These are phyloP conservation scores for Dianthus caryophyllus DNA, from an alignment of 148 eudicot species.

Conservation along the genomic window DNA sequence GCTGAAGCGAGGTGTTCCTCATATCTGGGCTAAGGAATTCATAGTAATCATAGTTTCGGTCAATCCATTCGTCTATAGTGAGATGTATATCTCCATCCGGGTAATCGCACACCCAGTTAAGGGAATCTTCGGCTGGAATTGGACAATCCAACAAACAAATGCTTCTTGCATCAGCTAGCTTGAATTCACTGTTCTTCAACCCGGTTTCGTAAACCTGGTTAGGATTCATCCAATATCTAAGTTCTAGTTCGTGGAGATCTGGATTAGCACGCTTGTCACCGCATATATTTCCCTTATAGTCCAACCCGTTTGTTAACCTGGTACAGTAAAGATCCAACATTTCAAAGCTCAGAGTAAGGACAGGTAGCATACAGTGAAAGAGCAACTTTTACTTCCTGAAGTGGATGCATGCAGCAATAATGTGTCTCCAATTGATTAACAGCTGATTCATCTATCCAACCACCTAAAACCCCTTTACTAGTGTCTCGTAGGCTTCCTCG, in stretches of 20 bases:
- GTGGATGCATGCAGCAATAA: neutral
- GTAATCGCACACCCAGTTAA: slow-evolving; percentile 97
- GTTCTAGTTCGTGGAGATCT: slow-evolving; percentile 69
- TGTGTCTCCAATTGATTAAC: neutral
- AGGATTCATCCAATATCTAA: slow-evolving; percentile 86
- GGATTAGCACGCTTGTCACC: slow-evolving; percentile 74
- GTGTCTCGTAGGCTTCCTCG: neutral
- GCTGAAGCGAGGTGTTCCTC: slow-evolving; percentile 87
- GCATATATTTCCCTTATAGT: slow-evolving; percentile 92
- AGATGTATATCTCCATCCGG: slow-evolving; percentile 89
- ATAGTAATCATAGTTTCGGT: slow-evolving; percentile 81
- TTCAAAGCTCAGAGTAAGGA: neutral
- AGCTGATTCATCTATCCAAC: neutral
- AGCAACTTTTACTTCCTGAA: neutral
- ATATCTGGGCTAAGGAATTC: slow-evolving; percentile 81
- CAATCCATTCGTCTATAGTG: slow-evolving; percentile 75
- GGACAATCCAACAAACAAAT: slow-evolving; percentile 95
- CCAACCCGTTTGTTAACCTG: slow-evolving; percentile 85
- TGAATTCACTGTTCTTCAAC: slow-evolving; percentile 46
- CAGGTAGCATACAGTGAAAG: neutral
- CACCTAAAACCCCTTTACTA: neutral
- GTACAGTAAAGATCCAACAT: slow-evolving; percentile 3
- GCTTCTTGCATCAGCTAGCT: slow-evolving; percentile 74
- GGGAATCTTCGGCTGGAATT: slow-evolving; percentile 73
- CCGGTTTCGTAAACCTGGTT: slow-evolving; percentile 92